phyloP scores from a whole-genome alignment of 2,329 filamentous ascomycete species.

The Colletotrichum sp. region DNA sequence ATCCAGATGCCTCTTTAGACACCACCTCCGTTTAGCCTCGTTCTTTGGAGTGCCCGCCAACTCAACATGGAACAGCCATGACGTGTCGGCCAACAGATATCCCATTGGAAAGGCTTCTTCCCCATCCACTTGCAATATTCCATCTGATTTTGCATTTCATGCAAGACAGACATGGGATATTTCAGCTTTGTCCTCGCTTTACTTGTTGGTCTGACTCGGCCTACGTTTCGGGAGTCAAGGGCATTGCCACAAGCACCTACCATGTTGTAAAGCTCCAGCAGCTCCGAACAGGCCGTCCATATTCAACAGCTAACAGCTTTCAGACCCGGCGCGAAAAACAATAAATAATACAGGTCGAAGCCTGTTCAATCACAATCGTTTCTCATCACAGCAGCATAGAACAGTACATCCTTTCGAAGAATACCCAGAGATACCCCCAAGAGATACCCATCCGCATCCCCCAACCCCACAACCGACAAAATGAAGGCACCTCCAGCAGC shows the following conservation, averaged over 20 bases:
- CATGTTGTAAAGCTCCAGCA: constrained; percentile 21
- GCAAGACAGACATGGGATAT: constrained; percentile 11
- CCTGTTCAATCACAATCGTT: not conserved
- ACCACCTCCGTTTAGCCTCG: constrained; percentile 5
- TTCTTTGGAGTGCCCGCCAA: not conserved
- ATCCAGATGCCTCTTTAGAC: constrained; percentile 3
- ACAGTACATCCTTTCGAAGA: constrained; percentile 1
- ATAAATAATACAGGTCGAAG: constrained; percentile 19
- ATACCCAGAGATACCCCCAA: constrained; percentile 20
- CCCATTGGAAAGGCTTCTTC: not conserved
- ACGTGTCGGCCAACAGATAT: constrained; percentile 4
- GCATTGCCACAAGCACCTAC: constrained; percentile 20
- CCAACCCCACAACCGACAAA: not conserved
- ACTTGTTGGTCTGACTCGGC: constrained; percentile 10
- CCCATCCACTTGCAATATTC: constrained; percentile 9
- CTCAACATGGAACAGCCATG: constrained; percentile 18
- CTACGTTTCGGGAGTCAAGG: constrained; percentile 17
- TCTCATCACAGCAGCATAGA: constrained; percentile 4
- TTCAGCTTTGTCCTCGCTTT: constrained; percentile 22
- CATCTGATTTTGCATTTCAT: constrained; percentile 17
- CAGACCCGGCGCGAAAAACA: not conserved
- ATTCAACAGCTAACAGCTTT: not conserved
- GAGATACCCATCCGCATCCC: constrained; percentile 4
- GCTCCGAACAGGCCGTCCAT: constrained; percentile 13
- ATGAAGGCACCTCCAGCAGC: constrained; percentile 15